Conservation (phyloP, 2,329 filamentous ascomycete genomes). For the Canariomyces notabilis region DNA sequence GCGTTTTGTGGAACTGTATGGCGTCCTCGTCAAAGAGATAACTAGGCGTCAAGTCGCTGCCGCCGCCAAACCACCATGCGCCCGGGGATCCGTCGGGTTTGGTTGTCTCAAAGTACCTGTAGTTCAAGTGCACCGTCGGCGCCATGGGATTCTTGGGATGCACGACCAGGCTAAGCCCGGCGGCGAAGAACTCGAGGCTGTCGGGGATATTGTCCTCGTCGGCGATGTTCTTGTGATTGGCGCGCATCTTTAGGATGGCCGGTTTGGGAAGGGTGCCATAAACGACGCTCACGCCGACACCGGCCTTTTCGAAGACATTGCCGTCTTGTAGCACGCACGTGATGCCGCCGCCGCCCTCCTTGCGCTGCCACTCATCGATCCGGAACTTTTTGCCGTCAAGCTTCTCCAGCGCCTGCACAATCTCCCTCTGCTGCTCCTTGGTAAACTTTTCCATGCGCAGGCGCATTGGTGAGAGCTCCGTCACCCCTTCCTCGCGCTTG, state of each 20-base stretch:
- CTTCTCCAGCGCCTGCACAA: slow-evolving; percentile 75
- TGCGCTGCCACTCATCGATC: slow-evolving; percentile 79
- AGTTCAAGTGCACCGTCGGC: slow-evolving; percentile 95
- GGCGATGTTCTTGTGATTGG: slow-evolving; percentile 86
- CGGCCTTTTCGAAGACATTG: slow-evolving; percentile 96
- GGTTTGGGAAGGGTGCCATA: slow-evolving; percentile 84
- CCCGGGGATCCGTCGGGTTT: slow-evolving; percentile 75
- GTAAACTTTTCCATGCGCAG: slow-evolving; percentile 97
- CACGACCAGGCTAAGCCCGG: slow-evolving; percentile 85
- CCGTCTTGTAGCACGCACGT: slow-evolving; percentile 94
- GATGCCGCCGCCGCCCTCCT: slow-evolving; percentile 86
- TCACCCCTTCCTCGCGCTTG: slow-evolving; percentile 73
- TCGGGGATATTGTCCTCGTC: slow-evolving; percentile 58
- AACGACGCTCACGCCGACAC: slow-evolving; percentile 90
- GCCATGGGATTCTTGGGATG: slow-evolving; percentile 96
- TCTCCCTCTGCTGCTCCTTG: slow-evolving; percentile 84
- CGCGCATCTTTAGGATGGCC: slow-evolving; percentile 88
- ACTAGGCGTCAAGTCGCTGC: slow-evolving; percentile 84
- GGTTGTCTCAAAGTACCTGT: slow-evolving; percentile 96
- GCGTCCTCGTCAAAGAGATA: slow-evolving; percentile 98
- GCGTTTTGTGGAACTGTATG: slow-evolving; percentile 89
- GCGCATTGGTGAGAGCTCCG: slow-evolving; percentile 82
- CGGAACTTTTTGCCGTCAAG: slow-evolving; percentile 80
- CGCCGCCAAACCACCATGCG: slow-evolving; percentile 98
- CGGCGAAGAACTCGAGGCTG: slow-evolving; percentile 89